phyloP scores from a whole-genome alignment of 2,329 filamentous ascomycete species.

The Penicillium sp. region DNA sequence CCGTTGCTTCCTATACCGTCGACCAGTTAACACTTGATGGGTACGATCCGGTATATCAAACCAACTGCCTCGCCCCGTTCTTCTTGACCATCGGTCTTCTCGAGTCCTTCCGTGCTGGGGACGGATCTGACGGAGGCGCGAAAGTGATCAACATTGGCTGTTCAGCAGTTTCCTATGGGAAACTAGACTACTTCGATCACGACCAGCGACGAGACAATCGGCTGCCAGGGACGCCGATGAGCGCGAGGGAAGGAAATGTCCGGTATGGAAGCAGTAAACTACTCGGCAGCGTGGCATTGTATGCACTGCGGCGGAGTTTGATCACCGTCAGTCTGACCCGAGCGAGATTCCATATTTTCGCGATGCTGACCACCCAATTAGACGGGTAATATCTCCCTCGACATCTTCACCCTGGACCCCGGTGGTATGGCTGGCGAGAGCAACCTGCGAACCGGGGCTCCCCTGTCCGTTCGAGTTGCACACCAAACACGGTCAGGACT shows the following conservation, averaged over 20 bases:
- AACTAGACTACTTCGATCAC: constrained; percentile 32
- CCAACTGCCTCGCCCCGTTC: constrained; percentile 36
- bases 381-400: constrained; percentile 33
- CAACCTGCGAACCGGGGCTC: constrained; percentile 22
- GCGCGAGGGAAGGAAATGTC: constrained; percentile 27
- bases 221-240: constrained; percentile 24
- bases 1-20: constrained; percentile 30
- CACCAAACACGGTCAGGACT: constrained; percentile 32
- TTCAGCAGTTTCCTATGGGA: constrained; percentile 29
- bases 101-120: constrained; percentile 34
- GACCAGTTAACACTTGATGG: constrained; percentile 32
- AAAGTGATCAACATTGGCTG: constrained; percentile 37
- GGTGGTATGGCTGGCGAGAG: constrained; percentile 28
- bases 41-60: constrained; percentile 36
- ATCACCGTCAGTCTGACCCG: constrained; percentile 26
- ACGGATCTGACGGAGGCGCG: constrained; percentile 29
- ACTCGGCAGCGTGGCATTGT: constrained; percentile 32
- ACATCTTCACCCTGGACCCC: constrained; percentile 36
- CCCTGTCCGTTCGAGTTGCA: constrained; percentile 29
- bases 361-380: constrained; percentile 14
- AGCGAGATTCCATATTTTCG: background rate
- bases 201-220: constrained; percentile 16
- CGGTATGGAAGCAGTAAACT: constrained; percentile 37
- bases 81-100: constrained; percentile 34
- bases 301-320: constrained; percentile 35